These are phyloP conservation scores for Mycena chlorophos DNA, from an alignment of 768 basidiomycete genomes.

Conservation along the genomic window DNA sequence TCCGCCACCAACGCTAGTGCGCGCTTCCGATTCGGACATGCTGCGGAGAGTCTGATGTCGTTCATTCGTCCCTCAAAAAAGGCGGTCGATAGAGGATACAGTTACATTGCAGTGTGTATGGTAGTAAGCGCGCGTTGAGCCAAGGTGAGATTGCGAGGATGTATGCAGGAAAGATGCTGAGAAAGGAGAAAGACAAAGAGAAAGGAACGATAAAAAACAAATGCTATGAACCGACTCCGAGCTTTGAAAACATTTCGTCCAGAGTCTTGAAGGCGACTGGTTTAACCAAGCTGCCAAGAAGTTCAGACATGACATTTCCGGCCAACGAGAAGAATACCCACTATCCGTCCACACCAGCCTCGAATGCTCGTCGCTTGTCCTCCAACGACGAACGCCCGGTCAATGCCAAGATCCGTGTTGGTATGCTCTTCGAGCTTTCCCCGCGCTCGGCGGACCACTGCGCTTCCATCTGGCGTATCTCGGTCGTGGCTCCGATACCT, in stretches of 20 bases:
- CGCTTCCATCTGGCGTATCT: constrained; percentile 77
- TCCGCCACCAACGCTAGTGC: too few relatives aligned
- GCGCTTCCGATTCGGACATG: too few relatives aligned
- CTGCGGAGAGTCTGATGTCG: too few relatives aligned
- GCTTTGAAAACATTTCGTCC: constrained; percentile 77
- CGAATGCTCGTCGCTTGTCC: constrained; percentile 88
- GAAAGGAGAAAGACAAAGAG: not conserved
- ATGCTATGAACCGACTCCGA: constrained; percentile 48
- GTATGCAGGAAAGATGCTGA: not conserved
- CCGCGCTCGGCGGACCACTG: constrained; percentile 31
- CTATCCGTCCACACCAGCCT: constrained; percentile 95
- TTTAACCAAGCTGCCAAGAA: constrained; percentile 77
- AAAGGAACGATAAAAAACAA: not conserved
- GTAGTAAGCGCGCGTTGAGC: not conserved
- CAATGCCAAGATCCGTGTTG: constrained; percentile 74
- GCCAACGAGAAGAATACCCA: constrained; percentile 42
- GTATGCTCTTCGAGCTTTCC: constrained; percentile 18
- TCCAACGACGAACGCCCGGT: constrained; percentile 94
- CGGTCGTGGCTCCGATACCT: constrained; percentile 82
- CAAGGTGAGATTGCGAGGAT: not conserved
- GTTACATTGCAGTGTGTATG: not conserved
- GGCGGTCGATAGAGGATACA: not conserved
- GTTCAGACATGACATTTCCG: constrained; percentile 6
- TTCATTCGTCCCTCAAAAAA: too few relatives aligned
- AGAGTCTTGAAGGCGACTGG: constrained; percentile 93